A percentile compares a stretch with the other conserved stretches of the same genome.
Conservation (phyloP, 1,139 yeast genomes). For the Blastobotrys proliferans region DNA sequence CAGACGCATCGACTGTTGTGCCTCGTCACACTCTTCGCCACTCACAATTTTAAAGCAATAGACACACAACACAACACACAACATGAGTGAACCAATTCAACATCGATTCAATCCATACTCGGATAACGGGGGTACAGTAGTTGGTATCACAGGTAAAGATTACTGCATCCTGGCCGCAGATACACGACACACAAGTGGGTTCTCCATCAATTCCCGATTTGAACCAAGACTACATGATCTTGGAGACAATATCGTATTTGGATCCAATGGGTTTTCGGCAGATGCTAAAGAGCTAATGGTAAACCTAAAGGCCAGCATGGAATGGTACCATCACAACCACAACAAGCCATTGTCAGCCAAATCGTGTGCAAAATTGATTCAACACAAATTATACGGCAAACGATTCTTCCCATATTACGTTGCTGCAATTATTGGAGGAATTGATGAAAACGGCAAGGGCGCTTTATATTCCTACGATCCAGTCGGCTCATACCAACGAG, state of each 20-base stretch:
- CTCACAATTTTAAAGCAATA: background rate
- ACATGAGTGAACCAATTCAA: constrained; percentile 52
- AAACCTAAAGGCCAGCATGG: constrained; percentile 67
- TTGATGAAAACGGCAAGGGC: constrained; percentile 92
- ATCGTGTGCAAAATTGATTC: constrained; percentile 87
- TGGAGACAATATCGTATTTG: constrained; percentile 82
- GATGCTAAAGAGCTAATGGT: constrained; percentile 86
- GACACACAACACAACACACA: background rate
- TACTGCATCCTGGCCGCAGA: constrained; percentile 97
- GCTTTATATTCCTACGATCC: constrained; percentile 96
- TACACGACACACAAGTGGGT: constrained; percentile 93
- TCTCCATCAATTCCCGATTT: constrained; percentile 86
- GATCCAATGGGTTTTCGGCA: constrained; percentile 96
- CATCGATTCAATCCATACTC: constrained; percentile 94
- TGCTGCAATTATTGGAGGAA: constrained; percentile 89
- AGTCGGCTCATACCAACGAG: constrained; percentile 95
- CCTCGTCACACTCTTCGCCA: constrained; percentile 1
- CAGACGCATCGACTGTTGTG: background rate
- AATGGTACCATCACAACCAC: constrained; percentile 94
- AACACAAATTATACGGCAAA: constrained; percentile 85
- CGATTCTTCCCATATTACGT: constrained; percentile 97
- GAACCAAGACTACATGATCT: constrained; percentile 87
- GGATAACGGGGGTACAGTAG: constrained; percentile 95
- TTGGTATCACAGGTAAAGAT: constrained; percentile 97
- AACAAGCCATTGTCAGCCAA: constrained; percentile 63